A percentile compares a stretch with the other conserved stretches of the same genome.
Evolutionary conservation across 352 stramenopile genomes (phyloP).

Genomic region (Globisporangium splendens): DNA sequence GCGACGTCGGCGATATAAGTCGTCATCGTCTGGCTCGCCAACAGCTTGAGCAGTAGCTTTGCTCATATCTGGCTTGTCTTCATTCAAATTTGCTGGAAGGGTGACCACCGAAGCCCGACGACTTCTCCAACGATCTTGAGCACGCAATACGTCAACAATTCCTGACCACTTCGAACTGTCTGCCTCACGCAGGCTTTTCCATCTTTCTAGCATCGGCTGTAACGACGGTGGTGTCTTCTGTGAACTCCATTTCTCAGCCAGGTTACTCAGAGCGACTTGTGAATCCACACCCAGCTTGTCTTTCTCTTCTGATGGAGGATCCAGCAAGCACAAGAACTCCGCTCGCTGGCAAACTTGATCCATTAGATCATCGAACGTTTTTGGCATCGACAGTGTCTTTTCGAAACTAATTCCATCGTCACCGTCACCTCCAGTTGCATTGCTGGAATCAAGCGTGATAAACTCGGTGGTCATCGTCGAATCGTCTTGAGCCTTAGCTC

Average conservation of each 20-base stretch:
- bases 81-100: not conserved
- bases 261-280: constrained; percentile 69
- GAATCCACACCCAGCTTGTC: constrained; percentile 64
- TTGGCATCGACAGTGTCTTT: constrained; percentile 54
- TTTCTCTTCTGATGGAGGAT: constrained; percentile 67
- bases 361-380: constrained; percentile 65
- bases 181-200: constrained; percentile 67
- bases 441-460: not conserved
- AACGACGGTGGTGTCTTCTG: constrained; percentile 79
- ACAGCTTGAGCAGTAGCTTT: constrained; percentile 9
- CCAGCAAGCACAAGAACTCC: constrained; percentile 71
- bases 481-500: constrained; percentile 53
- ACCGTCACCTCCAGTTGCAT: not conserved
- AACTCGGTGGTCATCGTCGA: not conserved
- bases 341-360: constrained; percentile 65
- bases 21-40: constrained; percentile 17
- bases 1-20: constrained; percentile 20
- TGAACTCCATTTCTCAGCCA: constrained; percentile 84
- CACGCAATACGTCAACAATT: constrained; percentile 78
- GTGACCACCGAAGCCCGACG: constrained; percentile 46
- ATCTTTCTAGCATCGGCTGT: constrained; percentile 85
- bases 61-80: constrained; percentile 7
- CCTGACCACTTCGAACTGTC: constrained; percentile 86
- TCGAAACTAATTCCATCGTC: constrained; percentile 42
- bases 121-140: constrained; percentile 52